Base-by-base conservation (phyloP, 192 early-diverging fungal species). In the Umbelopsis ramanniana region DNA sequence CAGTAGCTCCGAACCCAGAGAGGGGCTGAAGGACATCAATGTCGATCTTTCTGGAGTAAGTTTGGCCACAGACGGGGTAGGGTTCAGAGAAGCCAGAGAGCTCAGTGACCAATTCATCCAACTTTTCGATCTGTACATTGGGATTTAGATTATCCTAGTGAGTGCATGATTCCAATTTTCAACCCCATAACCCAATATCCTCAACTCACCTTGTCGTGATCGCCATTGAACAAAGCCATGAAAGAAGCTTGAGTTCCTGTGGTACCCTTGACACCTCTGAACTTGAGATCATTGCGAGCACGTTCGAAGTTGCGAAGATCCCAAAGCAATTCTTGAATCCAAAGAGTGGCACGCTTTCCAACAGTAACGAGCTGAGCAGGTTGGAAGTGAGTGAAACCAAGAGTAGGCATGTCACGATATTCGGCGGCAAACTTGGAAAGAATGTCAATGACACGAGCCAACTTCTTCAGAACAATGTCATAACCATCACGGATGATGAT, bases 351-450 rank as follows among this genome's bases (percentile, higher is more conserved):
- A 67, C 97, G 90, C 86, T 99, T 99, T 67, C 97, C 97, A 69
- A 99, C 97, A 6, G 97, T 99, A 45, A 95, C 96, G 68, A 99
- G 84, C 79, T 99, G 97, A 29, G 97, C 97, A 47, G 97, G 97
- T 82, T 99, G 97, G 86, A 98, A 96, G 82, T 99, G 97, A 47
- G 97, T 99, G 81, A 99, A 99, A 24, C 97, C 97, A 11, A 99
- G 87, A 26, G 97, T 97, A 40, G 97, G 96, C 63, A 96, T 83
- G 69, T 88, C 89, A 74, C 91, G 90, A 85, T 96, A 90, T 70
- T 87, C 75, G 14, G 83, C 77, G 11, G 95, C 93, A 85, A 99
- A 99, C 29, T 76, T 79, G 26, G 89, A 77, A 57, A 99, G 83
- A 45, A 88, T 91, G 74, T 92, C 83, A 76, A 96, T 93, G 23